These are phyloP conservation scores for Phytophthora meadii DNA, from an alignment of 352 stramenopile genomes.

Conservation along the genomic window DNA sequence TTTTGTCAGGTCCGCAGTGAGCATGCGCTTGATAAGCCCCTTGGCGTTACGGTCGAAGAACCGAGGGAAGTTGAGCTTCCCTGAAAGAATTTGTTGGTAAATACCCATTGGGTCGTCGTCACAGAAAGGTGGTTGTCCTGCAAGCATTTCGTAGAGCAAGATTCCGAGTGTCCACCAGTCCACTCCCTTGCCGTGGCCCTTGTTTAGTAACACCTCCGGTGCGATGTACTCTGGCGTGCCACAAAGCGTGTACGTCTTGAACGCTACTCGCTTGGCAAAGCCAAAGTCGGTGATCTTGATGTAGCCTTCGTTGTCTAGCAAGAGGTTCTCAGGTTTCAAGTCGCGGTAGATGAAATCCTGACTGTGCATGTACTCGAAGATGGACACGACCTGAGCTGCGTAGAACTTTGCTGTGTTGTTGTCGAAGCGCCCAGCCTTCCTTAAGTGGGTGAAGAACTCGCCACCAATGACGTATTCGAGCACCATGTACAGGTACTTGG, in stretches of 20 bases:
- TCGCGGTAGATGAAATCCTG: constrained; percentile 98
- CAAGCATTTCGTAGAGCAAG: constrained; percentile 98
- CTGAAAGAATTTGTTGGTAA: constrained; percentile 95
- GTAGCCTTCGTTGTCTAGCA: constrained; percentile 95
- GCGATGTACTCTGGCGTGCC: constrained; percentile 95
- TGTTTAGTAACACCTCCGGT: constrained; percentile 92
- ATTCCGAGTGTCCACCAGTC: constrained; percentile 98
- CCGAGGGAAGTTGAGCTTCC: constrained; percentile 95
- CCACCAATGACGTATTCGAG: constrained; percentile 97
- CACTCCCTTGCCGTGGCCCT: constrained; percentile 90
- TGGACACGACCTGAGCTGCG: constrained; percentile 93
- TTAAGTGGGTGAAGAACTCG: constrained; percentile 97
- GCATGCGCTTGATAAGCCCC: constrained; percentile 96
- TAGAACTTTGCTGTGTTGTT: constrained; percentile 94
- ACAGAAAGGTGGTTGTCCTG: constrained; percentile 95
- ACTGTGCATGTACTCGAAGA: constrained; percentile 97
- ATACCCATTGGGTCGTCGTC: constrained; percentile 97
- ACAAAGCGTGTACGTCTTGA: constrained; percentile 96
- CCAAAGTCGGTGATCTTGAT: constrained; percentile 97
- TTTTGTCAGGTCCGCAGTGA: constrained; percentile 96
- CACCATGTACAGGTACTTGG: constrained; percentile 97
- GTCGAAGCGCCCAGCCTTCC: constrained; percentile 94
- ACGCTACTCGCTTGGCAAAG: constrained; percentile 94
- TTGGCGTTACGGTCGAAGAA: constrained; percentile 97
- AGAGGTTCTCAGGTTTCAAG: constrained; percentile 95